Evolutionary conservation across 2,329 filamentous ascomycete species (phyloP).

Genomic region (Nectriaceae sp.): DNA sequence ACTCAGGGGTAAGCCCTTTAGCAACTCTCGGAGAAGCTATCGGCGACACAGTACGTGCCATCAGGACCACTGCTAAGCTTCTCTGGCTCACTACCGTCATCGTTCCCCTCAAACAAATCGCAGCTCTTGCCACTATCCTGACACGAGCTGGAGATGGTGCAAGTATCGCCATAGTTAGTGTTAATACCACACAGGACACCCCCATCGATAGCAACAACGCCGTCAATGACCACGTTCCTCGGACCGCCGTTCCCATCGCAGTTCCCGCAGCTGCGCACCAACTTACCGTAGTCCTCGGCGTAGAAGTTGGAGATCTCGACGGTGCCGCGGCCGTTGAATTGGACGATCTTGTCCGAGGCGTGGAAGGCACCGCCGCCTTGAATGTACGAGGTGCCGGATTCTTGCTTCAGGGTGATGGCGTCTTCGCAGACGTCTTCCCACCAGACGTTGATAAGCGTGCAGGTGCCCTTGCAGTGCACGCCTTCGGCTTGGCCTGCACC

Average conservation of each 20-base stretch:
- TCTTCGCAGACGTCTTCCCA: constrained; percentile 43
- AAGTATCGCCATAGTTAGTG: constrained; percentile 27
- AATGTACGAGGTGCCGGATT: constrained; percentile 41
- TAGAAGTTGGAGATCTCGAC: constrained; percentile 31
- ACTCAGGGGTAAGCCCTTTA: constrained; percentile 4
- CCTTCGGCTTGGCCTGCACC: constrained; percentile 51
- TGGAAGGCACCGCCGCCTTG: constrained; percentile 45
- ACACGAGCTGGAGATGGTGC: constrained; percentile 23
- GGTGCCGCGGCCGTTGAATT: constrained; percentile 45
- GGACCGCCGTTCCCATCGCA: constrained; percentile 22
- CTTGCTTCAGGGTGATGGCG: constrained; percentile 38
- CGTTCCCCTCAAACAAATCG: constrained; percentile 20
- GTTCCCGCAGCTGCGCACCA: constrained; percentile 51
- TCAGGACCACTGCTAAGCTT: constrained; percentile 22
- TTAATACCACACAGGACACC: constrained; percentile 25
- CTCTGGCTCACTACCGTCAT: constrained; percentile 17
- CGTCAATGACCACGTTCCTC: constrained; percentile 18
- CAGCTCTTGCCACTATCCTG: constrained; percentile 23
- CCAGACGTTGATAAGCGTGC: constrained; percentile 43
- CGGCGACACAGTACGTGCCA: constrained; percentile 17
- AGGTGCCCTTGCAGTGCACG: constrained; percentile 51
- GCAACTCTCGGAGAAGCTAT: constrained; percentile 17
- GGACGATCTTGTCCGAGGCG: constrained; percentile 42
- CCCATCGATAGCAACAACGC: constrained; percentile 22
- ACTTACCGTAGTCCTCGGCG: constrained; percentile 45